Base-by-base conservation (phyloP, 2,329 filamentous ascomycete species). In the Neofusicoccum sp. region DNA sequence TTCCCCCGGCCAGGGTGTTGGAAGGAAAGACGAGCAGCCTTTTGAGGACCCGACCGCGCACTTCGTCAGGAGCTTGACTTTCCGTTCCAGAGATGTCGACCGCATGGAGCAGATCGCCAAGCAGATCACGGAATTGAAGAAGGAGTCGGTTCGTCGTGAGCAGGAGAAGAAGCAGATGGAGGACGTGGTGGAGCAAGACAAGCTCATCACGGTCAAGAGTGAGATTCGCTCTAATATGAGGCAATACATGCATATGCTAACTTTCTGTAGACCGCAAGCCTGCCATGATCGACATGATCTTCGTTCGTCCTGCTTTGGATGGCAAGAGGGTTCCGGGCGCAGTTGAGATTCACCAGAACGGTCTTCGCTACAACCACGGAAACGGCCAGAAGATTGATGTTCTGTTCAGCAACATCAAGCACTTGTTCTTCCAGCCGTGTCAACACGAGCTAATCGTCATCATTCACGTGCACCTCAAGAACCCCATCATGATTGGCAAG, bases 131-230 rank as follows among this genome's bases (percentile, higher is more conserved):
- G 95, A 97, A 73, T 89, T 99, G 82, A 96, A 97, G 81, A 96
- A 95, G 74, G 92, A 94, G 69, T 88, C 91, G 4, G 87, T 92
- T 45, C 93, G 96, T 78, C 91, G 92, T 70, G 95, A 99, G 77
- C 93, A 97, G 72, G 94, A 97, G 78, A 97, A 98, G 87, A 99
- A 99, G 81, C 94, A 99, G 70, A 90, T 99, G 90, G 95, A 99
- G 75, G 95, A 99, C 77, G 95, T 99, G 28, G 93, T 99, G 5
- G 95, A 98, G 78, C 95, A 99, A 77, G 95, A 99, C 76, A 99
- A 99, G 81, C 87, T 99, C 59, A 83, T 96, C 69, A 93, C 97
- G 74, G 93, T 98, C 69, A 86, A 95, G 82, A 97, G 91, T 92
- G 82, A 81, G 88, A 41, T n/a, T 29, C 22, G 4, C 22, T 22